phyloP scores from a whole-genome alignment of 2,329 filamentous ascomycete genomes.

The Tolypocladium pustulatum region DNA sequence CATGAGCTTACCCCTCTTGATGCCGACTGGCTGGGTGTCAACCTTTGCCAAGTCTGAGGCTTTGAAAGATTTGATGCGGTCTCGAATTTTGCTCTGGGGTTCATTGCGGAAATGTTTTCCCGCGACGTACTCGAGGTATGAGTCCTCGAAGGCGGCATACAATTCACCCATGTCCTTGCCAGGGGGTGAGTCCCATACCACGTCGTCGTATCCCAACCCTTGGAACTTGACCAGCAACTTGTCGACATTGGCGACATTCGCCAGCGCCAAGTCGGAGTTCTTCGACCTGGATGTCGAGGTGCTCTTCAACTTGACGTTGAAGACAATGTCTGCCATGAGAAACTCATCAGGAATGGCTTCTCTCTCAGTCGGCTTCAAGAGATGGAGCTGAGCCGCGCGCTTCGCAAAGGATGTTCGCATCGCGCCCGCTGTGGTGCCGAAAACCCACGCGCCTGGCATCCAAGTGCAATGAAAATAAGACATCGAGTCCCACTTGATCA shows the following conservation, averaged over 20 bases:
- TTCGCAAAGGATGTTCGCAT: slow-evolving; percentile 73
- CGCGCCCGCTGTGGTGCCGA: slow-evolving; percentile 48
- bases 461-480: slow-evolving; percentile 79
- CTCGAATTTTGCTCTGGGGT: slow-evolving; percentile 48
- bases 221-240: slow-evolving; percentile 83
- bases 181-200: slow-evolving; percentile 81
- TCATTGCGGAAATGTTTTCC: slow-evolving; percentile 59
- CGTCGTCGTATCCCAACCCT: slow-evolving; percentile 81
- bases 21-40: slow-evolving; percentile 58
- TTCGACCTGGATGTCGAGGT: slow-evolving; percentile 46
- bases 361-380: slow-evolving; percentile 55
- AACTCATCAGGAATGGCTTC: slow-evolving; percentile 85
- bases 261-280: slow-evolving; percentile 58
- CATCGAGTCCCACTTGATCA: slow-evolving; percentile 74
- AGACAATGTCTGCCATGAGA: slow-evolving; percentile 77
- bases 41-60: slow-evolving; percentile 57
- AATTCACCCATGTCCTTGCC: slow-evolving; percentile 49
- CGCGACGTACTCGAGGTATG: slow-evolving; percentile 78
- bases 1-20: slow-evolving; percentile 79
- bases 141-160: slow-evolving; percentile 70
- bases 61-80: slow-evolving; percentile 60
- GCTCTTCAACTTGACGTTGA: slow-evolving; percentile 55
- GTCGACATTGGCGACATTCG: slow-evolving; percentile 60
- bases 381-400: slow-evolving; percentile 47
- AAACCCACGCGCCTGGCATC: slow-evolving; percentile 86